Evolutionary conservation across 805 yeast genomes (phyloP).

Genomic region (Candida golubevii): DNA sequence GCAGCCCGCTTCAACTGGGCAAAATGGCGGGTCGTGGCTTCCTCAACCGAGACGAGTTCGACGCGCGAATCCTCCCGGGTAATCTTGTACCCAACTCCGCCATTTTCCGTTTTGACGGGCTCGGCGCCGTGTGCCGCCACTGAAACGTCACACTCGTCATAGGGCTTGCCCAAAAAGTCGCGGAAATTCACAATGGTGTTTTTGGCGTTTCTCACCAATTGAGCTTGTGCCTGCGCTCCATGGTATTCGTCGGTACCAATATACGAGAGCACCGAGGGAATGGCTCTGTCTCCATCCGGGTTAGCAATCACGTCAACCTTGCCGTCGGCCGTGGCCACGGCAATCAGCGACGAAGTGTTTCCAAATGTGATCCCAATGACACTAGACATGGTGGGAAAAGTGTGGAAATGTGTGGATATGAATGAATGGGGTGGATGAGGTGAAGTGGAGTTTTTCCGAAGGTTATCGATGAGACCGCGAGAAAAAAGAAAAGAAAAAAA

Average conservation of each 20-base stretch:
- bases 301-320: conserved; percentile 96
- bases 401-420: too few relatives aligned
- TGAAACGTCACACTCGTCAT: conserved; percentile 63
- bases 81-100: conserved; percentile 65
- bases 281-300: conserved; percentile 97
- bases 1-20: conserved; percentile 81
- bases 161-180: conserved; percentile 80
- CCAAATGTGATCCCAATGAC: conserved; percentile 96
- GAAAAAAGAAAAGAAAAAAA: too few relatives aligned
- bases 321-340: conserved; percentile 80
- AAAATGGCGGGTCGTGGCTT: conserved; percentile 80
- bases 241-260: conserved; percentile 95
- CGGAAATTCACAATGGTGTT: conserved; percentile 90
- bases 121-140: conserved; percentile 58
- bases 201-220: conserved; percentile 82
- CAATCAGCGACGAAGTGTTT: conserved; percentile 92
- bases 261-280: conserved; percentile 88
- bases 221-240: conserved; percentile 93
- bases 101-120: conserved; percentile 50
- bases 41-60: conserved; percentile 64
- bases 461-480: too few relatives aligned
- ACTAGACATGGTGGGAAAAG: conserved; percentile 27
- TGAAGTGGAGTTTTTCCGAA: too few relatives aligned
- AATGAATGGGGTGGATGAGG: too few relatives aligned
- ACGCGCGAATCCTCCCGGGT: conserved; percentile 44